phyloP scores from a whole-genome alignment of 208 protist genomes.

The Crithidia acanthocephali region DNA sequence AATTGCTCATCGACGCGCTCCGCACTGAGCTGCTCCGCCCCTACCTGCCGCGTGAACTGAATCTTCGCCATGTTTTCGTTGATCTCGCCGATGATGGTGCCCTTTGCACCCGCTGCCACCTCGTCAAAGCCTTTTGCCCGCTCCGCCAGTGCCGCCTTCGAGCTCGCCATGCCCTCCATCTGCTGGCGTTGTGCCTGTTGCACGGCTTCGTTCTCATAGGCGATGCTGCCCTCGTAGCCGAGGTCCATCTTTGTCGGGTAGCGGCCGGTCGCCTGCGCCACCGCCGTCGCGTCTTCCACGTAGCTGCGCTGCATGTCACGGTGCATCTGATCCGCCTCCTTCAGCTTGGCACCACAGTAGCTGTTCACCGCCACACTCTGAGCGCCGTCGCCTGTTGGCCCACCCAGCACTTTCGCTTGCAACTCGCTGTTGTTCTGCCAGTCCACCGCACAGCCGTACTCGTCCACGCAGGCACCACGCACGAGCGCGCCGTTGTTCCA shows the following conservation, averaged over 20 bases:
- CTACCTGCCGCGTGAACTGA: conserved; percentile 72
- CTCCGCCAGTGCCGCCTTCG: conserved; percentile 36
- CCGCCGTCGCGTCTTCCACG: conserved; percentile 65
- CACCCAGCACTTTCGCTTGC: conserved; percentile 71
- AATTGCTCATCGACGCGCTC: conserved; percentile 91
- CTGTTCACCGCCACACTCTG: conserved; percentile 79
- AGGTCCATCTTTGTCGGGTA: conserved; percentile 84
- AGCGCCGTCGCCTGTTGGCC: conserved; percentile 37
- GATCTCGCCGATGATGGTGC: conserved; percentile 58
- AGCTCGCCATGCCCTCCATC: conserved; percentile 57
- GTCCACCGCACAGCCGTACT: conserved; percentile 88
- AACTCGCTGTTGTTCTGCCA: conserved; percentile 88
- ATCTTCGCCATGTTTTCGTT: conserved; percentile 87
- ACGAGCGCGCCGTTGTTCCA: conserved; percentile 88
- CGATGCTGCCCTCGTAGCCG: conserved; percentile 86
- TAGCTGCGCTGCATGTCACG: conserved; percentile 81
- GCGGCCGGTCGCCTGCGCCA: conserved; percentile 46
- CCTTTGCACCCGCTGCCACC: conserved; percentile 12
- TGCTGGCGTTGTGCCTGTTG: conserved; percentile 45
- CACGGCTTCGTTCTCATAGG: conserved; percentile 56
- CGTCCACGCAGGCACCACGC: conserved; percentile 81
- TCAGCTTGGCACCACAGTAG: conserved; percentile 75
- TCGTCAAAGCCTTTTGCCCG: conserved; percentile 31
- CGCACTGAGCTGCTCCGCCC: conserved; percentile 64
- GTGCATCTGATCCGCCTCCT: conserved; percentile 76